Evolutionary conservation across 192 early-diverging fungal species (phyloP).

Genomic region (Gigaspora rosea): DNA sequence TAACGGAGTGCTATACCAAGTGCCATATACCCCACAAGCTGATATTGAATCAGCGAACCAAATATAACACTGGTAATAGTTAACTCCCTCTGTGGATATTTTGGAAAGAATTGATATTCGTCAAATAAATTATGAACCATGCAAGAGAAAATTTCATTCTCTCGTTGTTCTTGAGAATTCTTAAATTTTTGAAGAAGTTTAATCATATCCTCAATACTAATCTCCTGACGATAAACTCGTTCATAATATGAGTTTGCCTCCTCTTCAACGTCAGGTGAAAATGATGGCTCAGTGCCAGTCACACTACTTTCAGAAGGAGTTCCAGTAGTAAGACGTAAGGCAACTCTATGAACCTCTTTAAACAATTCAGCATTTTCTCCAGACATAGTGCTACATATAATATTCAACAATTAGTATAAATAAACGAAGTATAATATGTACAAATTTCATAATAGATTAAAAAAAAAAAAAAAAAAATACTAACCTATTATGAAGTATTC

Average conservation of each 20-base stretch:
- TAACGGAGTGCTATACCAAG: slow-evolving; percentile 89
- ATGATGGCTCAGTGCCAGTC: slow-evolving; percentile 48
- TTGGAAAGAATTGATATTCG: slow-evolving; percentile 92
- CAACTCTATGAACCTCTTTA: slow-evolving; percentile 58
- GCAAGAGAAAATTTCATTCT: slow-evolving; percentile 83
- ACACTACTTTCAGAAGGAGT: slow-evolving; percentile 50
- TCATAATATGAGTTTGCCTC: slow-evolving; percentile 77
- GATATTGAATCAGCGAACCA: slow-evolving; percentile 87
- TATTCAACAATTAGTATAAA: neutral
- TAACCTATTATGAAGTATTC: slow-evolving; percentile 61
- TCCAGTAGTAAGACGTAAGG: slow-evolving; percentile 46
- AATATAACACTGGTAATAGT: slow-evolving; percentile 88
- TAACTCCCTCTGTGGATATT: slow-evolving; percentile 93
- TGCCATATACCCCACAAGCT: slow-evolving; percentile 76
- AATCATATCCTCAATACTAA: slow-evolving; percentile 82
- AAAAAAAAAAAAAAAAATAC: slow-evolving; percentile 6
- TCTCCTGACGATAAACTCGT: slow-evolving; percentile 74
- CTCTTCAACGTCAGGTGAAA: slow-evolving; percentile 76
- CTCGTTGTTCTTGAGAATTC: slow-evolving; percentile 69
- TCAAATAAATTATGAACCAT: slow-evolving; percentile 95
- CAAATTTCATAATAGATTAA: neutral
- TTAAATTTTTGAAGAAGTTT: slow-evolving; percentile 80
- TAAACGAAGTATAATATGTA: neutral
- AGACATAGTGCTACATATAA: slow-evolving; percentile 50
- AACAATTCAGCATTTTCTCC: slow-evolving; percentile 61